A percentile compares a stretch with the other conserved stretches of the same genome.
Evolutionary conservation across 2,329 filamentous ascomycete genomes (phyloP).

Genomic region (Byssochlamys sp.): DNA sequence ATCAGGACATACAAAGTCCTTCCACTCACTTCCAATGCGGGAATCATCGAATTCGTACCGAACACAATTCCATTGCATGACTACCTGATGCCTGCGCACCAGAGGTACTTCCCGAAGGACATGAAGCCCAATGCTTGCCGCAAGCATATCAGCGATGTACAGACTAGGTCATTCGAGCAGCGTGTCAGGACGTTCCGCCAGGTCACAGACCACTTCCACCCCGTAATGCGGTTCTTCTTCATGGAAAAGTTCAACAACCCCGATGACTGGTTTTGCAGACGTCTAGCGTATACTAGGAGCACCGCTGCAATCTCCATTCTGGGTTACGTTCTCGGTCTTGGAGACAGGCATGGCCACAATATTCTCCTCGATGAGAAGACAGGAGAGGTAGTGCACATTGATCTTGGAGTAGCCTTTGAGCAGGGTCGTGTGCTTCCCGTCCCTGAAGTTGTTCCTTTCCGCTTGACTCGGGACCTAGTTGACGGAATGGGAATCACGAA

Average conservation of each 20-base stretch:
- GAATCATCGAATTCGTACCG: constrained; percentile 92
- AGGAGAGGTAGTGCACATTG: constrained; percentile 92
- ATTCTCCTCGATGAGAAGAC: constrained; percentile 83
- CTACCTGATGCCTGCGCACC: constrained; percentile 82
- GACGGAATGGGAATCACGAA: constrained; percentile 94
- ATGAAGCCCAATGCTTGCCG: constrained; percentile 66
- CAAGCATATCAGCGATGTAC: constrained; percentile 65
- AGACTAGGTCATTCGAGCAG: constrained; percentile 58
- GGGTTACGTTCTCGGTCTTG: constrained; percentile 82
- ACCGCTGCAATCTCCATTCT: constrained; percentile 93
- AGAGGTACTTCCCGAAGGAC: constrained; percentile 75
- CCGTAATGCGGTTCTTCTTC: constrained; percentile 94
- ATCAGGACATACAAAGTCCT: constrained; percentile 97
- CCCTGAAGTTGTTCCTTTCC: constrained; percentile 90
- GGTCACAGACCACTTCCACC: constrained; percentile 72
- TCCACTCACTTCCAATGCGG: constrained; percentile 71
- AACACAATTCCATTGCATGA: constrained; percentile 88
- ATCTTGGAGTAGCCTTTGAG: constrained; percentile 93
- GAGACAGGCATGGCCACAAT: constrained; percentile 92
- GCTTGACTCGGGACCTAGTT: constrained; percentile 84
- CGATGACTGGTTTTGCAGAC: constrained; percentile 86
- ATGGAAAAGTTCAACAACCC: constrained; percentile 89
- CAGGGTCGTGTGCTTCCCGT: constrained; percentile 89
- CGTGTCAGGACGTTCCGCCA: constrained; percentile 67
- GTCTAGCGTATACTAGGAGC: constrained; percentile 82